Evolutionary conservation across 805 yeast genomes (phyloP), one percentile per base, ranked within the genome.

Genomic region (Teunomyces pallodes): DNA sequence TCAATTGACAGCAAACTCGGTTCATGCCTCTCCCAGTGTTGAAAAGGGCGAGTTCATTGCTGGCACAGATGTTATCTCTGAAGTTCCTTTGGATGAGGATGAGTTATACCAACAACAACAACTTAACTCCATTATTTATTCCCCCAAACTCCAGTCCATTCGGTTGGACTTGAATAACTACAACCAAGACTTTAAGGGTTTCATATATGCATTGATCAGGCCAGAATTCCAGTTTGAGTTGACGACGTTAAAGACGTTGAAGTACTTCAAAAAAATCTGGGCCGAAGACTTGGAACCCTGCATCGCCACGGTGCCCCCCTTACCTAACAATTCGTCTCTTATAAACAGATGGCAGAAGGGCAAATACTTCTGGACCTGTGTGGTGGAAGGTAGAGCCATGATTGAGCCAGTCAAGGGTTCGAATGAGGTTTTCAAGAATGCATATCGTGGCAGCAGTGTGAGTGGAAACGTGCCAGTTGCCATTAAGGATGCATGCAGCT

Each of bases 371-470:
- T 72, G 90, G 74, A 66, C 75, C 41, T 77, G 84, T 13, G 75
- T 92, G 53, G 78, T 87, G 29, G 97, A 90, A 45, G 95, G 95
- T 3, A 76, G 86, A 39, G 90, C 89, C 5, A 75, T 82, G 3
- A 83, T 92, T 35, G 96, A 90, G 65, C 99, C 99, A 0, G 79
- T 91, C 7, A 81, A 89, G 45, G 91, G 92, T 0, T 77, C 86
- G 36, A 90, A 91, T 58, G 95, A 87, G 64, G 79, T 81, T 1
- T 86, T 85, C 69, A 81, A 83, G 56, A 56, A 72, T 31, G 59
- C 70, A 1, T 70, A 72, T 46, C 51, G 51, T 31, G 66, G 61
- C 33, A 53, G 47, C 27, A 52, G 54, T 30, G 35, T 48, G 2
- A 56, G 57, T 14, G 50, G 46, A 4, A 48, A 46, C 5, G 58